A percentile compares a stretch with the other conserved stretches of the same genome.
These are phyloP conservation scores for Blastobotrys chiropterorum DNA, from an alignment of 805 yeast species.

Conservation along the genomic window DNA sequence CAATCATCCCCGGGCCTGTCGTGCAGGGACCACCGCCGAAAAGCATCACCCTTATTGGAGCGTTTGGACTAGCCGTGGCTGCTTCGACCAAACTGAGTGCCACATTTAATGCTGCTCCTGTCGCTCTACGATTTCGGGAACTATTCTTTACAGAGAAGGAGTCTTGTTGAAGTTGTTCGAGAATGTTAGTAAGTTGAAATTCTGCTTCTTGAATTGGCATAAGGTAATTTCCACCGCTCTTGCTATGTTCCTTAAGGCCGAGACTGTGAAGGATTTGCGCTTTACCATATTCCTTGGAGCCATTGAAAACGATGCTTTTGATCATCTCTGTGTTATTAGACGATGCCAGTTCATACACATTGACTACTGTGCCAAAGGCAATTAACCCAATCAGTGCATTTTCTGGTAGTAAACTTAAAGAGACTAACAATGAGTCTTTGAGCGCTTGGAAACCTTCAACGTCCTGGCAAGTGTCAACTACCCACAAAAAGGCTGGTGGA, in stretches of 20 bases:
- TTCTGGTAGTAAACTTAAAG: conserved; percentile 77
- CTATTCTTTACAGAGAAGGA: conserved; percentile 74
- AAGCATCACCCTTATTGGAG: conserved; percentile 74
- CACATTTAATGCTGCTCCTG: conserved; percentile 80
- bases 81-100: conserved; percentile 73
- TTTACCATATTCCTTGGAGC: conserved; percentile 68
- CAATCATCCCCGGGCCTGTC: conserved; percentile 80
- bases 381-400: conserved; percentile 82
- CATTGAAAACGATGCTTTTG: conserved; percentile 38
- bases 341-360: conserved; percentile 75
- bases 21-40: conserved; percentile 91
- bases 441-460: conserved; percentile 76
- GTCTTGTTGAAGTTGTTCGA: conserved; percentile 65
- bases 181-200: conserved; percentile 62
- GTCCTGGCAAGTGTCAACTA: conserved; percentile 84
- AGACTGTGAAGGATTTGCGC: conserved; percentile 53
- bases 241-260: conserved; percentile 36
- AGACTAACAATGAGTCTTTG: conserved; percentile 71
- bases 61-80: conserved; percentile 54
- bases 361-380: conserved; percentile 86
- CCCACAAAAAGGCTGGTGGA: conserved; percentile 84
- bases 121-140: conserved; percentile 67
- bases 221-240: conserved; percentile 45
- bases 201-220: conserved; percentile 68
- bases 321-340: conserved; percentile 60